These are phyloP conservation scores for Coemansia sp. DNA, from an alignment of 192 early-diverging fungal species.

Conservation along the genomic window DNA sequence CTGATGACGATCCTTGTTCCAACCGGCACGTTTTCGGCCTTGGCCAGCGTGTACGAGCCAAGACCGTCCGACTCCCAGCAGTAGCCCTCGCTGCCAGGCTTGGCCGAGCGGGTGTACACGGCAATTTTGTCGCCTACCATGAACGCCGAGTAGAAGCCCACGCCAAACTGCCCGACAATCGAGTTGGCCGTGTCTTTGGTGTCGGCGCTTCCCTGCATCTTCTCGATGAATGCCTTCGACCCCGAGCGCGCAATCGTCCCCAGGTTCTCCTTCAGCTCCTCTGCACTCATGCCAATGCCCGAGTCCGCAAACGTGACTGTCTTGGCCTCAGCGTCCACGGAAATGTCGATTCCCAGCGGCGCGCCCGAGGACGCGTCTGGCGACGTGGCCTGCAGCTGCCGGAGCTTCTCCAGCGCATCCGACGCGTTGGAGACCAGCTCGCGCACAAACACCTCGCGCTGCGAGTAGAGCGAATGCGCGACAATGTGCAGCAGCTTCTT, in stretches of 20 bases:
- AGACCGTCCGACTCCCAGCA: conserved; percentile 94
- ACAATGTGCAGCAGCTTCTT: conserved; percentile 88
- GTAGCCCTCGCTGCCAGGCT: conserved; percentile 73
- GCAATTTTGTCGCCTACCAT: conserved; percentile 92
- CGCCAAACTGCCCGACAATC: conserved; percentile 98
- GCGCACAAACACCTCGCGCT: conserved; percentile 91
- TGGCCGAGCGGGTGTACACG: conserved; percentile 84
- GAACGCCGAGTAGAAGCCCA: conserved; percentile 98
- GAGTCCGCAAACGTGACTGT: conserved; percentile 84
- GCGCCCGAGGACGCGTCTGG: conserved; percentile 73
- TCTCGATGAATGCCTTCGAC: conserved; percentile 76
- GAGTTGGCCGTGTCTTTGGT: conserved; percentile 57
- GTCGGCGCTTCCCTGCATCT: conserved; percentile 48
- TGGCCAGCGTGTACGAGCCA: conserved; percentile 80
- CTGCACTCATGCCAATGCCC: conserved; percentile 92
- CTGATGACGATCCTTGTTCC: conserved; percentile 91
- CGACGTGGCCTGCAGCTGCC: conserved; percentile 76
- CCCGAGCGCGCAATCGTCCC: conserved; percentile 99
- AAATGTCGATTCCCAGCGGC: conserved; percentile 79
- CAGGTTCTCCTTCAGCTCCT: conserved; percentile 83
- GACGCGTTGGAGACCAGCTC: conserved; percentile 96
- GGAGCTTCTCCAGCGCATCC: conserved; percentile 90
- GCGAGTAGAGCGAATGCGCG: conserved; percentile 95
- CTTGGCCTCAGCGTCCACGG: conserved; percentile 64
- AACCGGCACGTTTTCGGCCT: conserved; percentile 87